Evolutionary conservation across 345 rosid genomes (phyloP).

Genomic region (Passiflora organensis): DNA sequence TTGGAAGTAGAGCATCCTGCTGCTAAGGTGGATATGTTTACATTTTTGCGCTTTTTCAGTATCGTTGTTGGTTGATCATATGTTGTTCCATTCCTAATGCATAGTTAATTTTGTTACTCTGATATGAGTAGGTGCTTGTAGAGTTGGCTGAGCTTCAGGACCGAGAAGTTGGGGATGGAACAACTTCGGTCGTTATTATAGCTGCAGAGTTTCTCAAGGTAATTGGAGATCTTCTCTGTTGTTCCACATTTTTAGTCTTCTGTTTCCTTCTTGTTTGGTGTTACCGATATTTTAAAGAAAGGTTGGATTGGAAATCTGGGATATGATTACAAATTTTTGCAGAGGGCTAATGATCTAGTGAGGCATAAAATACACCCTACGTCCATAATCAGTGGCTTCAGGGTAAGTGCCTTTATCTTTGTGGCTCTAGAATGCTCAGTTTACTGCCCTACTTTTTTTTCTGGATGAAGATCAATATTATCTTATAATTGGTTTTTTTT

Average conservation of each 20-base stretch:
- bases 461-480: too few relatives aligned
- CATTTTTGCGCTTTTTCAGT: neutral
- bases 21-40: slow-evolving; percentile 56
- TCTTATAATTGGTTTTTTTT: too few relatives aligned
- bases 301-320: slow-evolving; percentile 3
- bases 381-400: slow-evolving; percentile 88
- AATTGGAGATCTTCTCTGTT: slow-evolving; percentile 1
- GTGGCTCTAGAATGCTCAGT: neutral
- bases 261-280: too few relatives aligned
- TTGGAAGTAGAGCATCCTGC: slow-evolving; percentile 97
- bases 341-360: slow-evolving; percentile 96
- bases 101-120: slow-evolving; percentile 1
- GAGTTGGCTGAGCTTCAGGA: slow-evolving; percentile 99
- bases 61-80: neutral
- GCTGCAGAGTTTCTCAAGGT: slow-evolving; percentile 92
- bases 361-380: slow-evolving; percentile 97
- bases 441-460: too few relatives aligned
- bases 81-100: neutral
- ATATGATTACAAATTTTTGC: slow-evolving; percentile 13
- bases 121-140: slow-evolving; percentile 59
- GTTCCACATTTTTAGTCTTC: neutral
- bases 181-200: slow-evolving; percentile 89
- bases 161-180: slow-evolving; percentile 96
- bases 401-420: slow-evolving; percentile 39
- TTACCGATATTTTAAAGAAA: neutral